phyloP scores from a whole-genome alignment of 2,329 filamentous ascomycete genomes.

The Diaporthe destruens region DNA sequence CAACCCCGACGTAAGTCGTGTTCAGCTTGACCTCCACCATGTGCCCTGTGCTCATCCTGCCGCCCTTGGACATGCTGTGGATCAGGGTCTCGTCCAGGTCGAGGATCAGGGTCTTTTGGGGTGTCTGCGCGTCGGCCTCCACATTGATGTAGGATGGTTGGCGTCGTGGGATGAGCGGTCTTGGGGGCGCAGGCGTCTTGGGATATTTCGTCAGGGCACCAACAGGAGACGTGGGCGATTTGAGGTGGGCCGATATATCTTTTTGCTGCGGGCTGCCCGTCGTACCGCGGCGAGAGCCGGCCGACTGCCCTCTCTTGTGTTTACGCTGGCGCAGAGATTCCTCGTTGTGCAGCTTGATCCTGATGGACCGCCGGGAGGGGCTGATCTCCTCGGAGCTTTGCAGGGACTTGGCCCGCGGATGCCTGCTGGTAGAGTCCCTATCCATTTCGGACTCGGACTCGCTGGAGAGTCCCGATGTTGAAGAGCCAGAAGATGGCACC shows the following conservation, averaged over 20 bases:
- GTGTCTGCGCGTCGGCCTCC: conserved; percentile 63
- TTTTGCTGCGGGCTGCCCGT: conserved; percentile 52
- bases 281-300: conserved; percentile 57
- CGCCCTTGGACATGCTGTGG: conserved; percentile 97
- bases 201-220: conserved; percentile 88
- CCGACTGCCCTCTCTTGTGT: conserved; percentile 70
- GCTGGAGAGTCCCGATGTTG: conserved; percentile 76
- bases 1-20: conserved; percentile 75
- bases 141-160: conserved; percentile 87
- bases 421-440: conserved; percentile 55
- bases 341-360: conserved; percentile 90
- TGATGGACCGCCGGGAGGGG: conserved; percentile 82
- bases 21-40: conserved; percentile 98
- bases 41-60: conserved; percentile 94
- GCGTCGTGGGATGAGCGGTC: conserved; percentile 88
- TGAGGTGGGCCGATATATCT: conserved; percentile 82
- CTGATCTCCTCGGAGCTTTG: conserved; percentile 73
- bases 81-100: conserved; percentile 98
- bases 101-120: conserved; percentile 93
- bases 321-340: conserved; percentile 81
- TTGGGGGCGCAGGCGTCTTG: conserved; percentile 87
- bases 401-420: conserved; percentile 74
- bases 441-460: conserved; percentile 75
- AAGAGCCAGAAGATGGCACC: conserved; percentile 60
- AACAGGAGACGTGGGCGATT: conserved; percentile 90